Evolutionary conservation across 352 stramenopile genomes (phyloP).

Genomic region (Elongisporangium senticosum): DNA sequence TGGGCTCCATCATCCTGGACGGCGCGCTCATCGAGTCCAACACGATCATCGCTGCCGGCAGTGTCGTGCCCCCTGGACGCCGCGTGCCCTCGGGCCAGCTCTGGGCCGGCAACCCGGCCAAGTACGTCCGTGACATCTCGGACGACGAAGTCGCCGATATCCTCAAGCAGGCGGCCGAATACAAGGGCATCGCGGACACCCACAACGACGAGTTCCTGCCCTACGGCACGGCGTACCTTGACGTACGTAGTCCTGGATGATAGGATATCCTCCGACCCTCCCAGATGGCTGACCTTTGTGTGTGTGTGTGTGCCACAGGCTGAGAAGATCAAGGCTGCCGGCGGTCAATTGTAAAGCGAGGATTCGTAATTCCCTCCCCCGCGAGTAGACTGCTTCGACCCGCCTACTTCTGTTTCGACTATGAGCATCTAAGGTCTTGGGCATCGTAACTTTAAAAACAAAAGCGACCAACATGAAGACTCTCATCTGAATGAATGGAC

Average conservation of each 20-base stretch:
- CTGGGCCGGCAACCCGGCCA: conserved; percentile 96
- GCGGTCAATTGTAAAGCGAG: conserved; percentile 65
- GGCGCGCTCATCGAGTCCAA: conserved; percentile 91
- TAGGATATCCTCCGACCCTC: neutral
- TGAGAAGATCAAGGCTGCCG: conserved; percentile 80
- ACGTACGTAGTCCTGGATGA: conserved; percentile 22
- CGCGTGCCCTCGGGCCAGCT: conserved; percentile 90
- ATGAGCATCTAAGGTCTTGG: neutral
- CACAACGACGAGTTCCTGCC: conserved; percentile 89
- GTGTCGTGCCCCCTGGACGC: conserved; percentile 87
- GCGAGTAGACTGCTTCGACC: conserved; percentile 2
- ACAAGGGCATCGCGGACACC: conserved; percentile 78
- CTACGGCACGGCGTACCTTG: conserved; percentile 86
- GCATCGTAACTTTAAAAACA: conserved; percentile 21
- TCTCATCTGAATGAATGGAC: conserved; percentile 1
- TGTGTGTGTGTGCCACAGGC: conserved; percentile 31
- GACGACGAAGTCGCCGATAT: conserved; percentile 90
- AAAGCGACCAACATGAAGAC: conserved; percentile 13
- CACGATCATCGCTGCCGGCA: conserved; percentile 93
- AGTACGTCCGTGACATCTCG: conserved; percentile 91
- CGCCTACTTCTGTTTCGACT: conserved; percentile 4
- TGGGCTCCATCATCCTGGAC: conserved; percentile 93
- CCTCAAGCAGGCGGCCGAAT: conserved; percentile 79
- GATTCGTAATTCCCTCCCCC: conserved; percentile 2
- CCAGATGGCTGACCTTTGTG: neutral